Evolutionary conservation across 768 basidiomycete species (phyloP), one percentile per base, ranked within the genome.

Genomic region (Neoboletus brunneissimus): DNA sequence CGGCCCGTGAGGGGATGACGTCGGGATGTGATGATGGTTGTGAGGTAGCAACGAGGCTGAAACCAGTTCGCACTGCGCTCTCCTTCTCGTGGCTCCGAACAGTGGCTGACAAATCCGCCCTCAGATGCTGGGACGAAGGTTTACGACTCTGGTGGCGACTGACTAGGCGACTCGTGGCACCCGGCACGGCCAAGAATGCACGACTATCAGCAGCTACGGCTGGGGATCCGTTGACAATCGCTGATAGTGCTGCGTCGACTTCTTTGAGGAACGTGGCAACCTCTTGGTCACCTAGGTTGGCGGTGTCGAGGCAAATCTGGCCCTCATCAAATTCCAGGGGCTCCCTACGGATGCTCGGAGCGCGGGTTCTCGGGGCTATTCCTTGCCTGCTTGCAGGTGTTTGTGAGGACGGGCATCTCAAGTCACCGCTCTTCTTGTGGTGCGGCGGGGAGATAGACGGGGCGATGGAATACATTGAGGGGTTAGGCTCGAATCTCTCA

Each of bases 211-310:
- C 67, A 37, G 68, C 67, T 1, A 67, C 67, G 12, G 64, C 69
- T 11, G 64, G 67, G 35, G 69, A 61, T 22, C 68, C 63, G 20
- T 58, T 64, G 31, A 57, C 57, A 29, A 71, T 27, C 22, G 65
- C 63, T 9, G 68, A 67, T 46, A 69, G 49, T 1, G 68, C 68
- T 31, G 68, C 68, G 27, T 69, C 68, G 23, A 69, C 67, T 34
- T 69, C 68, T 51, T 67, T 71, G 48, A 69, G 64, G 54, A 69
- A 69, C 45, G 67, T 67, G 40, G 69, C 68, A 31, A 69, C 61
- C 57, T 69, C 68, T 55, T 69, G 68, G 44, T 71, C 68, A 4
- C 65, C 61, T 2, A 68, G 43, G 48, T 63, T 69, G 48, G 68
- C 69, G 3, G 68, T 69, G 57, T 69, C 68, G 35, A 69, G 68